phyloP scores from a whole-genome alignment of 768 basidiomycete genomes.

The Mycena leptocephala region DNA sequence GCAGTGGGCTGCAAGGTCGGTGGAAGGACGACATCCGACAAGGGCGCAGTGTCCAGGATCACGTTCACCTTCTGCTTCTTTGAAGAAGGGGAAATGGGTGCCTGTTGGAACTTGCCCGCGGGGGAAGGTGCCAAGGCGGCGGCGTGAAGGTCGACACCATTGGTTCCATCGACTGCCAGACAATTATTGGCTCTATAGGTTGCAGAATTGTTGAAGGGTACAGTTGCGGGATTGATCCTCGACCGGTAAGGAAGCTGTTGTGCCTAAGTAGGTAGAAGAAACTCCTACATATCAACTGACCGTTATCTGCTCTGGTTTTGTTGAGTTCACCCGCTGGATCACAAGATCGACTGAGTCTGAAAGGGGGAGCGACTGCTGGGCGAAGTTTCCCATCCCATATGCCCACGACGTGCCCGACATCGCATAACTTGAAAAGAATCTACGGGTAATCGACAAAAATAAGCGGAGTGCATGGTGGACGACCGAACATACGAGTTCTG shows the following conservation, averaged over 20 bases:
- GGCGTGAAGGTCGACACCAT: conserved; percentile 59
- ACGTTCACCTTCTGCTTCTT: conserved; percentile 63
- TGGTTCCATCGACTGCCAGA: conserved; percentile 63
- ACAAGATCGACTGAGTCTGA: conserved; percentile 64
- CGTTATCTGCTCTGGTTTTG: conserved; percentile 59
- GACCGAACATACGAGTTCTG: conserved; percentile 58
- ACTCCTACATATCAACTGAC: conserved; percentile 46
- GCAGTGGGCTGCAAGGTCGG: conserved; percentile 55
- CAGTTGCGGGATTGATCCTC: conserved; percentile 61
- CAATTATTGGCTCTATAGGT: conserved; percentile 72
- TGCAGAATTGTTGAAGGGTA: conserved; percentile 64
- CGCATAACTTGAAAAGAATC: conserved; percentile 64
- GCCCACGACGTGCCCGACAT: conserved; percentile 57
- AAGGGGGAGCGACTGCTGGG: conserved; percentile 69
- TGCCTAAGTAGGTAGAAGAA: background rate
- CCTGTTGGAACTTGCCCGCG: conserved; percentile 55
- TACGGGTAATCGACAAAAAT: conserved; percentile 31
- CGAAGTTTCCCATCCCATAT: conserved; percentile 70
- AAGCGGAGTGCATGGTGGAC: background rate
- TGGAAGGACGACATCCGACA: conserved; percentile 61
- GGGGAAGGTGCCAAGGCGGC: conserved; percentile 28
- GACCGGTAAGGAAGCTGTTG: conserved; percentile 72
- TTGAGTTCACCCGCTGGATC: conserved; percentile 59
- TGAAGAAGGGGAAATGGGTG: conserved; percentile 45
- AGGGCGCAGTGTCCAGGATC: conserved; percentile 62